A percentile compares a stretch with the other conserved stretches of the same genome.
Evolutionary conservation across 2,329 filamentous ascomycete genomes (phyloP).

Genomic region (Penicillium sp.): DNA sequence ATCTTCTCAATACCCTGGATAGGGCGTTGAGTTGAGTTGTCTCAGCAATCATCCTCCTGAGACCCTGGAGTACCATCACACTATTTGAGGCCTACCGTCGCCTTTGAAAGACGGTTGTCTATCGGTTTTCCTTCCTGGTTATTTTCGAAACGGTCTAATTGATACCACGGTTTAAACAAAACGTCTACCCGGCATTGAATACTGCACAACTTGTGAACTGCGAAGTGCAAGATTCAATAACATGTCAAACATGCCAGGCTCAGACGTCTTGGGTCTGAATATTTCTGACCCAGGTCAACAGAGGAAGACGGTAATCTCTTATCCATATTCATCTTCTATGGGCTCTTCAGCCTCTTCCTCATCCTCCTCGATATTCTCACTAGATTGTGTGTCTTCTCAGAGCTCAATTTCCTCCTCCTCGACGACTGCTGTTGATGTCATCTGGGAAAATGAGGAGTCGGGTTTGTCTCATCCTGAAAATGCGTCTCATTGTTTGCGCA

Average conservation of each 20-base stretch:
- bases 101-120: conserved; percentile 30
- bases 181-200: conserved; percentile 14
- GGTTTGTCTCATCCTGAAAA: conserved; percentile 21
- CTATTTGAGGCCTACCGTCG: conserved; percentile 28
- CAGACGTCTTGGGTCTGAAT: conserved; percentile 43
- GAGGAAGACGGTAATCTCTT: conserved; percentile 35
- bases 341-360: conserved; percentile 73
- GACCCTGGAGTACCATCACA: conserved; percentile 24
- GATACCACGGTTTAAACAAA: conserved; percentile 19
- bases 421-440: conserved; percentile 55
- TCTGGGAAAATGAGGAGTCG: conserved; percentile 39
- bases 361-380: conserved; percentile 73
- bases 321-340: conserved; percentile 66
- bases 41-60: conserved; percentile 8
- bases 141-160: conserved; percentile 29
- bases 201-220: too few relatives aligned
- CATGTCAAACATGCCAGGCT: conserved; percentile 39
- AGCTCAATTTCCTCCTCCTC: conserved; percentile 67
- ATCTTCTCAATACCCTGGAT: conserved; percentile 1
- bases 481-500: conserved; percentile 22
- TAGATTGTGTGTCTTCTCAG: conserved; percentile 61
- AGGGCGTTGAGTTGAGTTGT: conserved; percentile 1
- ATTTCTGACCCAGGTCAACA: conserved; percentile 35
- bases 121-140: conserved; percentile 29
- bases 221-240: conserved; percentile 18